These are phyloP conservation scores for Astragalus glycyphyllos DNA, from an alignment of 306 rosid species.

Conservation along the genomic window DNA sequence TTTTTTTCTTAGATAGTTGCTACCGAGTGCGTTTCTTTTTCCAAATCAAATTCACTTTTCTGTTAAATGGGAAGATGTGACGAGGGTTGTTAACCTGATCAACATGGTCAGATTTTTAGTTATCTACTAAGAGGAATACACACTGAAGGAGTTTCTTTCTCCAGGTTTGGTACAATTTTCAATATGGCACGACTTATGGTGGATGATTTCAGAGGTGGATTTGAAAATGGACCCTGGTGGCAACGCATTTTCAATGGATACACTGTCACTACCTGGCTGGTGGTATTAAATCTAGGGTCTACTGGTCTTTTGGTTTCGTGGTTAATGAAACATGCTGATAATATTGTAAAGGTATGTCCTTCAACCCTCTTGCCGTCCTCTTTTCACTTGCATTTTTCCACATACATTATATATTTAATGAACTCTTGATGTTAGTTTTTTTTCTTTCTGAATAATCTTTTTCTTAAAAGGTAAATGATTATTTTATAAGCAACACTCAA, in stretches of 20 bases:
- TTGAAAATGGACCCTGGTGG: conserved; percentile 99
- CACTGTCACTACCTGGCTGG: conserved; percentile 84
- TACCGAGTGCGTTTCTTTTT: conserved; percentile 1
- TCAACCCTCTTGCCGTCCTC: conserved; percentile 22
- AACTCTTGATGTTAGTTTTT: conserved; percentile 22
- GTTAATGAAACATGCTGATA: conserved; percentile 98
- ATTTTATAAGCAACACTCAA: conserved; percentile 13
- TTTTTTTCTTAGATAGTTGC: conserved; percentile 9
- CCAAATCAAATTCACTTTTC: background rate
- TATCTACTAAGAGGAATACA: conserved; percentile 6
- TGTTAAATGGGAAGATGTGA: conserved; percentile 21
- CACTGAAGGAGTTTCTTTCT: conserved; percentile 37
- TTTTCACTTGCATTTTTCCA: conserved; percentile 32
- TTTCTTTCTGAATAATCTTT: conserved; percentile 16
- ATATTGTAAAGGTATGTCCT: conserved; percentile 80
- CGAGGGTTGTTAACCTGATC: background rate
- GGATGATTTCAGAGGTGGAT: conserved; percentile 90
- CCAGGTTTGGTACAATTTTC: conserved; percentile 93
- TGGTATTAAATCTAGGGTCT: conserved; percentile 90
- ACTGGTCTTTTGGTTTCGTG: conserved; percentile 95
- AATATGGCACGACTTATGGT: conserved; percentile 77
- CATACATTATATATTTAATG: conserved; percentile 8
- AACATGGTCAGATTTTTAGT: conserved; percentile 5
- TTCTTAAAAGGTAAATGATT: conserved; percentile 4
- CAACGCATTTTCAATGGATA: conserved; percentile 88